Conservation (phyloP, 371 early-diverging fungal species). For the Thermomucor indicae-seudaticae region DNA sequence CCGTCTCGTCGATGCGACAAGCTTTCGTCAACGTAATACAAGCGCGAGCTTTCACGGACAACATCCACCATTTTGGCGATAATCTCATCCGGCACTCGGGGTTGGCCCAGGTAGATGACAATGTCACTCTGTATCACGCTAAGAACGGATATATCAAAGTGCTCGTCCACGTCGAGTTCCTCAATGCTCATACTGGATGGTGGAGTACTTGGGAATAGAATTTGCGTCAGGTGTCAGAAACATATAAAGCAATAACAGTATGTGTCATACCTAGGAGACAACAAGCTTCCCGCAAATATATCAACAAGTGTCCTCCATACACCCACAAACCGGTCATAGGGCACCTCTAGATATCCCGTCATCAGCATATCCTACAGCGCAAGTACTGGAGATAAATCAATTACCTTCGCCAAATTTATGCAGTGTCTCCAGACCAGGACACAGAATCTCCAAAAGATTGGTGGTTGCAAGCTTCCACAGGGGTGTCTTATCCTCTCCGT, state of each 20-base stretch:
- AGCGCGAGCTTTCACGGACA: constrained; percentile 50
- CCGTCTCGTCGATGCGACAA: constrained; percentile 9
- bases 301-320: constrained; percentile 67
- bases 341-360: constrained; percentile 35
- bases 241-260: neutral
- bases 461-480: constrained; percentile 72
- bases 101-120: constrained; percentile 62
- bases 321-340: constrained; percentile 53
- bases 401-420: constrained; percentile 57
- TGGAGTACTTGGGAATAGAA: constrained; percentile 46
- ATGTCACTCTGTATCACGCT: constrained; percentile 64
- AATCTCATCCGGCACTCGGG: constrained; percentile 58
- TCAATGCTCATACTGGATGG: constrained; percentile 59
- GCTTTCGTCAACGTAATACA: constrained; percentile 43
- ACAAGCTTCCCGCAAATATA: constrained; percentile 68
- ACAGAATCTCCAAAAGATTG: constrained; percentile 61
- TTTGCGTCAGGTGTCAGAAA: neutral
- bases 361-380: constrained; percentile 10
- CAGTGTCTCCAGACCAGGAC: constrained; percentile 56
- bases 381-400: neutral
- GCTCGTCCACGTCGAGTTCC: constrained; percentile 70
- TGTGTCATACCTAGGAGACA: constrained; percentile 58
- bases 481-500: constrained; percentile 68
- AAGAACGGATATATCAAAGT: constrained; percentile 74
- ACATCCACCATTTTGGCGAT: constrained; percentile 55